Evolutionary conservation across 2,329 filamentous ascomycete genomes (phyloP), one percentile per base, ranked within the genome.

Genomic region (Harringtonia lauricola): DNA sequence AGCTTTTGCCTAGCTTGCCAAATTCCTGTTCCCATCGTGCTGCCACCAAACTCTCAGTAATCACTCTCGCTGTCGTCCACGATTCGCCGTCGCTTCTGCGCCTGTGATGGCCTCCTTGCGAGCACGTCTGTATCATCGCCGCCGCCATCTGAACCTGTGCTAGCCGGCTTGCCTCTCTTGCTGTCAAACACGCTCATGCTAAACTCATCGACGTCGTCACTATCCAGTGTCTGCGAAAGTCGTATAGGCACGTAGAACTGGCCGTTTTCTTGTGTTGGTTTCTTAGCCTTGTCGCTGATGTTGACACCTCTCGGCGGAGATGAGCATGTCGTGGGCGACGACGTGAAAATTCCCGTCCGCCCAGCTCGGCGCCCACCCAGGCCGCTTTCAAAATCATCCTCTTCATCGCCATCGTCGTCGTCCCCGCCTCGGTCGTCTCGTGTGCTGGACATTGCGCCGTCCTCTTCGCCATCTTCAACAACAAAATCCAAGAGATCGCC

Each of bases 401-500:
- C 30, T 9, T 35, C 33, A 12, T 38, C 33, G 10, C 28, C 39
- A 5, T 45, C 36, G 10, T 24, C 36, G 3, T 39, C 28, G 3
- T 35, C 39, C 9, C 18, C 43, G 15, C 44, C 40, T 2, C 22
- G 15, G 5, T 43, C 35, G 10, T 43, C 42, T 45, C 19, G 39
- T 42, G 17, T 41, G 35, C 17, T 44, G 37, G 8, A 31, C 19
- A 17, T 36, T 13, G 22, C 45, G n/a, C 18, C 35, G 17, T 48
- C 47, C 7, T 42, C 47, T 14, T 51, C 50, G 39, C 79, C 59
- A 58, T 78, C 59, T 50, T 64, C 57, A 54, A 80, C 65, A 53
- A 85, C 55, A 60, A 85, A 72, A 62, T 77, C 64, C 51, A 74
- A 45, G 14, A 77, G 56, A 49, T 76, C 72, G 36, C 59, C 63